These are phyloP conservation scores for Trichoderma asperellum DNA, from an alignment of 2,329 filamentous ascomycete species.

Conservation along the genomic window DNA sequence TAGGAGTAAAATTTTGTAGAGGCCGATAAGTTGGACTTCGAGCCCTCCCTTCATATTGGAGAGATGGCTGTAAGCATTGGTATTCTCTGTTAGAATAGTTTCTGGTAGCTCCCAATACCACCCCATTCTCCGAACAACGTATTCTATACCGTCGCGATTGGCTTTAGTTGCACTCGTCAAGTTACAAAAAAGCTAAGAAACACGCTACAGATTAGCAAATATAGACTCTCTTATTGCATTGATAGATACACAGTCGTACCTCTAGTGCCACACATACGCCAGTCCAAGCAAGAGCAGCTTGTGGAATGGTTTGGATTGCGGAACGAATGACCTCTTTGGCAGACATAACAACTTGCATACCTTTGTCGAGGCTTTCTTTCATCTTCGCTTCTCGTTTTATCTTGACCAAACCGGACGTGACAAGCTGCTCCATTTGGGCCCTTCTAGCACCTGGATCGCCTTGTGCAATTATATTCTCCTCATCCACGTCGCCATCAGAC, in stretches of 20 bases:
- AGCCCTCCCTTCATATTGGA: constrained; percentile 31
- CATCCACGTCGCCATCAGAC: neutral
- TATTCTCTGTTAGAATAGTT: constrained; percentile 37
- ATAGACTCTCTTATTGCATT: neutral
- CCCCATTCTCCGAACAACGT: constrained; percentile 45
- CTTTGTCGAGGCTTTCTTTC: constrained; percentile 35
- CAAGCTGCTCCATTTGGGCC: constrained; percentile 39
- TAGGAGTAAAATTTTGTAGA: constrained; percentile 46
- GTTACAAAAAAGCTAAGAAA: constrained; percentile 39
- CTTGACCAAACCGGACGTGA: constrained; percentile 37
- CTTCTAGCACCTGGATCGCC: constrained; percentile 17
- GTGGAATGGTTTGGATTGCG: constrained; percentile 37
- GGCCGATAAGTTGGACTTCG: constrained; percentile 37
- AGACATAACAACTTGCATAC: constrained; percentile 34
- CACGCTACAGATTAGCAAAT: constrained; percentile 1
- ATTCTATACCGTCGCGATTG: constrained; percentile 42
- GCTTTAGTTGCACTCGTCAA: constrained; percentile 34
- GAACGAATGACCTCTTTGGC: constrained; percentile 36
- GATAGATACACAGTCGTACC: constrained; percentile 31
- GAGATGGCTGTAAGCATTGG: constrained; percentile 1
- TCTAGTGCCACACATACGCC: constrained; percentile 42
- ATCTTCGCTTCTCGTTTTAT: constrained; percentile 36
- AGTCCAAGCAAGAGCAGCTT: constrained; percentile 45
- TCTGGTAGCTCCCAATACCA: constrained; percentile 44
- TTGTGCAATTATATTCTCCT: constrained; percentile 10